phyloP scores from a whole-genome alignment of 805 yeast species.

The Yarrowia phangngaensis region DNA sequence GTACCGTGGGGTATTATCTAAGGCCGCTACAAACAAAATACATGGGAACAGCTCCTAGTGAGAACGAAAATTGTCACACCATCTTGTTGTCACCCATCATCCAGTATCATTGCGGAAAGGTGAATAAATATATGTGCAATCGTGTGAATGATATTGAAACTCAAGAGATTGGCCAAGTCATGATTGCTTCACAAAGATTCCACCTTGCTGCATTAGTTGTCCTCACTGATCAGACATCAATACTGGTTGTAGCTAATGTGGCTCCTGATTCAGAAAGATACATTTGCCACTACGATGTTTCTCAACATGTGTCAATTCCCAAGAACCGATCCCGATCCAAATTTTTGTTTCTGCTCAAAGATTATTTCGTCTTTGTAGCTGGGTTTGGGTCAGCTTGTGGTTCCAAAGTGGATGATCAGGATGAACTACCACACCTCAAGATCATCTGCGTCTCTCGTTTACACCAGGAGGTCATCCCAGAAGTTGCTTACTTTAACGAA shows the following conservation, averaged over 20 bases:
- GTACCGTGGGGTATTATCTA: conserved; percentile 4
- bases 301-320: neutral
- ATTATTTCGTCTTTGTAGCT: conserved; percentile 8
- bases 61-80: neutral
- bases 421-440: conserved; percentile 15
- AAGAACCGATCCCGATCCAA: conserved; percentile 11
- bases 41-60: neutral
- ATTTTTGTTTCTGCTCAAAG: conserved; percentile 1
- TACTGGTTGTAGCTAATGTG: conserved; percentile 6
- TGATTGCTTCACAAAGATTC: conserved; percentile 7
- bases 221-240: neutral
- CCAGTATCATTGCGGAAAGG: neutral
- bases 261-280: neutral
- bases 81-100: neutral
- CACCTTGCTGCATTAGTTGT: conserved; percentile 9
- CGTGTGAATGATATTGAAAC: too few relatives aligned
- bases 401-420: conserved; percentile 1
- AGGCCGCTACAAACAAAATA: neutral
- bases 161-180: neutral
- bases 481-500: neutral
- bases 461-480: conserved; percentile 12
- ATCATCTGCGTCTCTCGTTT: conserved; percentile 5
- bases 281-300: conserved; percentile 14
- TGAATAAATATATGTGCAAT: neutral
- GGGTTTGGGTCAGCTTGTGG: conserved; percentile 4